A percentile compares a stretch with the other conserved stretches of the same genome.
Conservation (phyloP, 768 basidiomycete species). For the Termitomyces eurrhizus region DNA sequence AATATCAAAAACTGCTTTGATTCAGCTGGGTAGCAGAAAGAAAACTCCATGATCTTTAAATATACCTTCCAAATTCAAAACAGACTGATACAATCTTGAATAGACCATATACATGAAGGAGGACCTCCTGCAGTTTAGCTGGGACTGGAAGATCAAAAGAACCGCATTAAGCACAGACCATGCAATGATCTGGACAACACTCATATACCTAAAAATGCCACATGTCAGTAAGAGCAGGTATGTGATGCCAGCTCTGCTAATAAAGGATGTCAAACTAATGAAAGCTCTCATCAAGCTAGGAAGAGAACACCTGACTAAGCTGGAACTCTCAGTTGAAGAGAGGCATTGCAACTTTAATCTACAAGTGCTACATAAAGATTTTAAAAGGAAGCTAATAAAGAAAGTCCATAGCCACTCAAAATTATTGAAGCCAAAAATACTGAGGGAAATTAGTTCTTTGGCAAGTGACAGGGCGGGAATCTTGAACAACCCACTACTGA, state of each 20-base stretch:
- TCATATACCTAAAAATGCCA: fast-evolving
- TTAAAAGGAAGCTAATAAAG: no score
- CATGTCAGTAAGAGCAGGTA: not conserved
- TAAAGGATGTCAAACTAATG: not conserved
- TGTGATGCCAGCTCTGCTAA: no score
- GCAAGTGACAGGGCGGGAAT: not conserved
- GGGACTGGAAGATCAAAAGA: no score
- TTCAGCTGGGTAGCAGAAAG: not conserved
- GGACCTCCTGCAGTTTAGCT: no score
- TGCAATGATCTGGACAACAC: fast-evolving
- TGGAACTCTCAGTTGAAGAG: no score
- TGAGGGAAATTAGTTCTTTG: not conserved
- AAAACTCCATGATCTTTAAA: not conserved
- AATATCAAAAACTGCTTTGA: not conserved
- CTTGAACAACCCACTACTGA: not conserved
- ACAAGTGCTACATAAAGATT: no score
- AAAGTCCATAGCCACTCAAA: no score
- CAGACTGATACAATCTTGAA: not conserved
- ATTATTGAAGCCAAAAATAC: no score
- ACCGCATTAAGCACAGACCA: not conserved
- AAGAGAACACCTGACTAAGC: no score
- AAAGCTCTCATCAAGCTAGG: no score
- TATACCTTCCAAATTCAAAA: not conserved
- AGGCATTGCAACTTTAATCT: no score
- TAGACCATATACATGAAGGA: slow-evolving; percentile 12